Conservation (phyloP, 331 rosid species). For the Malus hybrid region DNA sequence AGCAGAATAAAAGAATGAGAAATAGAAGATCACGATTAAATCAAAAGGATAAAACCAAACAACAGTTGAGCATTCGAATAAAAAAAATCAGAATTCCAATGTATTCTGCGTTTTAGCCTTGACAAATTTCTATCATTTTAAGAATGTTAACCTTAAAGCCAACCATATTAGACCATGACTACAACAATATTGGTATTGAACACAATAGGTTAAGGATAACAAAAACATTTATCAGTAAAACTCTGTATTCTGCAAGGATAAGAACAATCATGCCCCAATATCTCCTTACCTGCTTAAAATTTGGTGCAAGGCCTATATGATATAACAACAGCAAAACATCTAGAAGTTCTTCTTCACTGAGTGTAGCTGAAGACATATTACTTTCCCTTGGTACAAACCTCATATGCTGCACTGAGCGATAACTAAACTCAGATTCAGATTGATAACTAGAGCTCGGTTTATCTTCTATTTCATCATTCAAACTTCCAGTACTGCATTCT, state of each 20-base stretch:
- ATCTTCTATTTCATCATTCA: constrained; percentile 76
- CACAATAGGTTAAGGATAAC: not conserved
- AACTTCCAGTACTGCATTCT: constrained; percentile 75
- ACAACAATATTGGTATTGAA: not conserved
- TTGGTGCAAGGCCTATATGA: constrained; percentile 82
- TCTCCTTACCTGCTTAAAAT: constrained; percentile 78
- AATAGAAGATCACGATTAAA: not conserved
- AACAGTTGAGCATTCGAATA: not conserved
- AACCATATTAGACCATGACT: not conserved
- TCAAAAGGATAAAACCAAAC: not conserved
- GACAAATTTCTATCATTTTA: not conserved
- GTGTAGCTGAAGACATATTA: constrained; percentile 52
- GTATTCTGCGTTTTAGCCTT: not conserved
- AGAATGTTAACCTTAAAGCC: not conserved
- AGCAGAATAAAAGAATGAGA: not conserved
- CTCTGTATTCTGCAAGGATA: not conserved
- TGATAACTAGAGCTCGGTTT: constrained; percentile 90
- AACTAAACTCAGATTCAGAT: constrained; percentile 70
- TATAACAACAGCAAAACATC: constrained; percentile 76
- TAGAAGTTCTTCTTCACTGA: constrained; percentile 83
- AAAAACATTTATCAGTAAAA: not conserved
- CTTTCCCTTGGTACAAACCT: constrained; percentile 59
- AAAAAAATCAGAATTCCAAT: not conserved
- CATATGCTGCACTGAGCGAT: constrained; percentile 47
- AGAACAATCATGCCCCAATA: not conserved